These are phyloP conservation scores for Hordeum pubiflorum DNA, from an alignment of 202 grass and related monocot genomes.

Conservation along the genomic window DNA sequence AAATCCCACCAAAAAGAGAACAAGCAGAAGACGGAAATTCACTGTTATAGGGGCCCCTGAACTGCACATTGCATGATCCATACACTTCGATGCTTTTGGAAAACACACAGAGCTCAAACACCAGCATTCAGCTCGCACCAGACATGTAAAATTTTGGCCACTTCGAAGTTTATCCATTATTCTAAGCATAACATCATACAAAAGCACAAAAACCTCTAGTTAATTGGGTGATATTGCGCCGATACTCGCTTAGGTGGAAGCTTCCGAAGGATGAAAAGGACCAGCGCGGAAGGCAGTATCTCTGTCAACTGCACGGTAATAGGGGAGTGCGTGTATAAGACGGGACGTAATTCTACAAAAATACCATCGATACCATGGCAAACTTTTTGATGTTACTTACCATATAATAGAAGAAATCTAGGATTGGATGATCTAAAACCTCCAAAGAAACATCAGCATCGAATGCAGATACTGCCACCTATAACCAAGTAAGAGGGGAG, in stretches of 20 bases:
- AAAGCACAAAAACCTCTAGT: constrained; percentile 15
- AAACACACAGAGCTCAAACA: constrained; percentile 34
- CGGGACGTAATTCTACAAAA: neutral
- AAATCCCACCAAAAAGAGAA: neutral
- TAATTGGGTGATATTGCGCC: constrained; percentile 85
- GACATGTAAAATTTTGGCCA: constrained; percentile 3
- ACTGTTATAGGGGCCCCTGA: neutral
- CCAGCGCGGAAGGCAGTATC: constrained; percentile 84
- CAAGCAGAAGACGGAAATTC: neutral
- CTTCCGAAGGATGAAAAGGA: constrained; percentile 88
- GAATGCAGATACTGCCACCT: constrained; percentile 79
- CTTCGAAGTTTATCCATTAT: constrained; percentile 12
- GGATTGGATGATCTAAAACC: constrained; percentile 86
- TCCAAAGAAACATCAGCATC: constrained; percentile 63
- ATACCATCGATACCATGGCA: neutral
- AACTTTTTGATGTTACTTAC: constrained; percentile 33
- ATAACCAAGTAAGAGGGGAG: neutral
- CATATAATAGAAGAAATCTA: constrained; percentile 84
- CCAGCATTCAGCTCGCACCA: constrained; percentile 24
- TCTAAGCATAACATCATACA: constrained; percentile 15
- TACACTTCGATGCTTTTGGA: constrained; percentile 23
- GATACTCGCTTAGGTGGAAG: constrained; percentile 87
- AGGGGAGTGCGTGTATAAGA: constrained; percentile 9
- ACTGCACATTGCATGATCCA: constrained; percentile 14
- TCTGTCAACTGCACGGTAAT: constrained; percentile 58